These are phyloP conservation scores for Eimeria maxima DNA, from an alignment of 169 alveolate species.

Conservation along the genomic window DNA sequence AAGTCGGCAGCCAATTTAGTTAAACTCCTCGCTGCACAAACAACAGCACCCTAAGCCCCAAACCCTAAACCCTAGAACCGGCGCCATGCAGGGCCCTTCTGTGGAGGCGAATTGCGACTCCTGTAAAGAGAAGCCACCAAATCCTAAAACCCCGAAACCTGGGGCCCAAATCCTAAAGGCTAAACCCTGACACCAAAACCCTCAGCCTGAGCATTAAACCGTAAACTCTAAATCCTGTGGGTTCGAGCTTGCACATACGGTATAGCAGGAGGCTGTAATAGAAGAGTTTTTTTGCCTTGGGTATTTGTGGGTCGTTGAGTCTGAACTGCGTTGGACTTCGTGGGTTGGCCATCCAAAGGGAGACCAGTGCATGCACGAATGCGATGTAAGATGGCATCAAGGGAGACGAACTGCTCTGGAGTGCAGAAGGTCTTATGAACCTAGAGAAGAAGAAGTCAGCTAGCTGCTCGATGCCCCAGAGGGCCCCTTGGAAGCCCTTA, in stretches of 20 bases:
- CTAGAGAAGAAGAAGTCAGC: slow-evolving; percentile 19
- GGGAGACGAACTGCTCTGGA: background rate
- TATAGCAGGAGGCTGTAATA: slow-evolving; percentile 39
- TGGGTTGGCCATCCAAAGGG: slow-evolving; percentile 62
- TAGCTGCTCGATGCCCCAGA: background rate
- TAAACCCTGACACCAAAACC: background rate
- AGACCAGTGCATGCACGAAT: slow-evolving; percentile 44
- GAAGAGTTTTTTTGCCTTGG: slow-evolving; percentile 77
- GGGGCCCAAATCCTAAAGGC: background rate
- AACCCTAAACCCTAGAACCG: background rate
- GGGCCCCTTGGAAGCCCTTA: slow-evolving; percentile 72
- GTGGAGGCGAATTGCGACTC: background rate
- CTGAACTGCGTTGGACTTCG: background rate
- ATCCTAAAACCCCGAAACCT: background rate
- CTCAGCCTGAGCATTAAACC: background rate
- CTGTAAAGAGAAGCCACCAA: background rate
- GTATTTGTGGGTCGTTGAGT: slow-evolving; percentile 20
- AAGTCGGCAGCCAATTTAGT: background rate
- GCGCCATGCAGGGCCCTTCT: background rate
- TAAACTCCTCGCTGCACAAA: slow-evolving; percentile 2
- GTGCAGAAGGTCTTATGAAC: background rate
- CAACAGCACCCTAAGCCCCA: background rate
- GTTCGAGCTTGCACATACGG: background rate
- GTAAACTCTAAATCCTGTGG: background rate
- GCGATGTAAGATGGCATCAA: background rate